Evolutionary conservation across 371 early-diverging fungal genomes (phyloP), one percentile per base, ranked within the genome.

Genomic region (Actinomortierella wolfii): DNA sequence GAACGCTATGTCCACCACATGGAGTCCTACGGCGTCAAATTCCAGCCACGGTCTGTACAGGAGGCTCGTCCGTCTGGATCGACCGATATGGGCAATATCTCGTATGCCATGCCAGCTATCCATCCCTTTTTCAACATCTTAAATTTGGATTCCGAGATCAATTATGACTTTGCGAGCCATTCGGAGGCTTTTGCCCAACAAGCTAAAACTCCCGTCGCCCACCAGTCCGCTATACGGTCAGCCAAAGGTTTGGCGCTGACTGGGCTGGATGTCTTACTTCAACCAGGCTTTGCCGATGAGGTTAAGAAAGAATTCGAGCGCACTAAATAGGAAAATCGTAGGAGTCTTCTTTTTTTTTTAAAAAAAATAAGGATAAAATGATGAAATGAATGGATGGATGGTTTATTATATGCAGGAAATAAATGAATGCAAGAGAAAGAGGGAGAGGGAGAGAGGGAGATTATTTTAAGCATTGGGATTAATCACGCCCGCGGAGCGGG

Each of bases 41-140:
- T 76, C 50, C 42, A 56, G 13, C 21, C 77, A 2, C 79, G 78
- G 4, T 44, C 57, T 11, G 70, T 69, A 14, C 81, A 86, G 55
- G 74, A 81, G 50, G 64, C 59, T 0, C 61, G 59, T 17, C 73
- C 73, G 15, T 58, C 67, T 0, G 90, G 84, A 14, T 82, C 82
- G 11, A 89, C 89, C 3, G 93, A 93, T 57, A 86, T 90, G 82
- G 93, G 93, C 28, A 92, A 92, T 56, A 62, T 86, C 14, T 81
- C 80, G 7, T 67, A 80, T 39, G 79, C 67, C 8, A 51, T 83
- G 8, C 86, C 86, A 13, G 64, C 66, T 1, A 62, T 82, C 39
- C 86, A 86, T 51, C 86, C 86, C 1, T 63, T 66, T n/a, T 73
- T 73, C 57, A 73, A 66, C 41, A 73, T 73, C 28, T 59, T 59